These are phyloP conservation scores for Tetrapyrgos nigripes DNA, from an alignment of 1,284 basidiomycete species.

Conservation along the genomic window DNA sequence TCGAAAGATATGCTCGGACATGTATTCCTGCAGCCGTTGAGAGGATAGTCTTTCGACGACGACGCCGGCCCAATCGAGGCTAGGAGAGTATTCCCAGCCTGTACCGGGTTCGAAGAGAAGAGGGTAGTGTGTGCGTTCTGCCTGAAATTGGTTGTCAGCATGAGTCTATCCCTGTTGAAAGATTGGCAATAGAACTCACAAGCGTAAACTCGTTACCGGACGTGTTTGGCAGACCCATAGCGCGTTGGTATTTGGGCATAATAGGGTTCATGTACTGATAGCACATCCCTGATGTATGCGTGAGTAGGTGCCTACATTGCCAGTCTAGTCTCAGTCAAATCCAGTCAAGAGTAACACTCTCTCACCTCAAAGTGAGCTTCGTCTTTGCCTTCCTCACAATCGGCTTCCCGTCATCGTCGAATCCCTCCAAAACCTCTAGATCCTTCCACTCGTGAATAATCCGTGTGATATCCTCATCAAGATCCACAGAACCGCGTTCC, in stretches of 20 bases:
- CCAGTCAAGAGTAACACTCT: too few relatives aligned
- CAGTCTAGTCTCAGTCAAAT: too few relatives aligned
- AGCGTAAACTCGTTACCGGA: neutral
- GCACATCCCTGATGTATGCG: neutral
- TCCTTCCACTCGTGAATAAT: neutral
- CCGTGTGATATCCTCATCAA: neutral
- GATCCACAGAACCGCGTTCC: neutral
- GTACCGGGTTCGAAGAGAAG: neutral
- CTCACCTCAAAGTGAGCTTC: neutral
- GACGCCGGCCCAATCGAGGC: neutral
- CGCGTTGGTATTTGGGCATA: neutral
- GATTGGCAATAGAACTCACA: neutral
- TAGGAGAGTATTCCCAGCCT: neutral
- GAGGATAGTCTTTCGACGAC: neutral
- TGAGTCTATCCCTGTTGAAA: neutral
- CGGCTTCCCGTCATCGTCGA: neutral
- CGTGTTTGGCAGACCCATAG: neutral
- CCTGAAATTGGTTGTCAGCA: neutral
- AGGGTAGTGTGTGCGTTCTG: neutral
- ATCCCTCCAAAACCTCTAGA: neutral
- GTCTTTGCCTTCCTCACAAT: neutral
- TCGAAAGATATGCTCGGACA: slow-evolving; percentile 24
- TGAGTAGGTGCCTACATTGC: neutral
- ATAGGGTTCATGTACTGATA: neutral
- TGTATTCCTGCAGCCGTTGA: slow-evolving; percentile 10